Evolutionary conservation across 257 asterid genomes (phyloP), one percentile per base, ranked within the genome.

Genomic region (Solanum raphanifolium): DNA sequence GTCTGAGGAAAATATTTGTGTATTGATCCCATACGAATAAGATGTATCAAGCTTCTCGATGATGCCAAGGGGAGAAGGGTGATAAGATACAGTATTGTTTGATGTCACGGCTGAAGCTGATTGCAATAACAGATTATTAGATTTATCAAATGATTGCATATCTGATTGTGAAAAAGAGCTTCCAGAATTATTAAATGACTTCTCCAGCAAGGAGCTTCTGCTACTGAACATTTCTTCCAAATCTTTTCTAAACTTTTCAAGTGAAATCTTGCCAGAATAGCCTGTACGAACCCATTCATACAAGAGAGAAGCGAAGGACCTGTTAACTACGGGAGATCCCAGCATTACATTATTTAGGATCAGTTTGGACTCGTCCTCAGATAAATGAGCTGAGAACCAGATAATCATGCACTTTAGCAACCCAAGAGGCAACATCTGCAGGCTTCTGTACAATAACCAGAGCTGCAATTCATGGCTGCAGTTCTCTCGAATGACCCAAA

Each of bases 401-500:
- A 93, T 89, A 84, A 92, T 89, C 21, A 93, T 89, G 89, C 93
- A 93, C 89, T 91, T 94, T 74, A 96, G 95, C 90, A 95, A 88
- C 84, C 98, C 99, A 82, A 96, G 95, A 38, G 99, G 99, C 96
- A 96, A 93, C 90, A 92, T 92, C 82, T 88, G 91, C 43, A 95
- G 95, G 92, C 95, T 89, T 86, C 93, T 92, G 89, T 91, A 93
- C 83, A 94, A 86, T 82, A 96, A 91, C 99, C 97, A 94, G 65
- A 92, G 88, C 92, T 93, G 98, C 93, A 90, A 90, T 88, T 91
- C 96, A 34, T 82, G 55, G 89, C 91, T 88, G 92, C 97, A 96
- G 65, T 87, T 92, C 90, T 89, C 88, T 88, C 92, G 83, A 87
- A 96, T 90, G 84, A 90, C 87, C 69, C 94, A 91, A 88, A 93